A percentile compares a stretch with the other conserved stretches of the same genome.
phyloP scores from a whole-genome alignment of 75 land plant species.

The Larix kaempferi region DNA sequence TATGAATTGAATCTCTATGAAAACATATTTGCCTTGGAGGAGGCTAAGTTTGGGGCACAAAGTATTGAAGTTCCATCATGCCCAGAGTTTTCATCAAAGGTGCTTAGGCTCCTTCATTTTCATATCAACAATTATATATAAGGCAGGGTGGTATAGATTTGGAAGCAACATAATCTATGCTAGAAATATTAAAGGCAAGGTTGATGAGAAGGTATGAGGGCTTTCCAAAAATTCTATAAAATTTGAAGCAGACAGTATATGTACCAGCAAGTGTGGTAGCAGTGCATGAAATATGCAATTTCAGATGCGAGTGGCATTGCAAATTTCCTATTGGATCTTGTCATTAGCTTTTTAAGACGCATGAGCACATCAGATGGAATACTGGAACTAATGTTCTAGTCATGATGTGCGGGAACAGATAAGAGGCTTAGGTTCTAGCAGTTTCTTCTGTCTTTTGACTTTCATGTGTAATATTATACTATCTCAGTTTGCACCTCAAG shows the following conservation, averaged over 20 bases:
- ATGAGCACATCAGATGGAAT: not conserved
- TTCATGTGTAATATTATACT: not conserved
- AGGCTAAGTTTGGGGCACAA: constrained; percentile 5
- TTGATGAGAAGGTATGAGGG: not conserved
- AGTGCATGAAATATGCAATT: not conserved
- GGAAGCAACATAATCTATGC: not conserved
- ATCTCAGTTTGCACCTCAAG: not conserved
- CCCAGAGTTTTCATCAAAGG: not conserved
- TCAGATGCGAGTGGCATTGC: not conserved
- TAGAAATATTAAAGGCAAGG: not conserved
- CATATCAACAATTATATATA: not conserved
- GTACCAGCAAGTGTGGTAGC: not conserved
- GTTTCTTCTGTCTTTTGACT: not conserved
- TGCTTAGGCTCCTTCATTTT: not conserved
- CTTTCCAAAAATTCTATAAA: not conserved
- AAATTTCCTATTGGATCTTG: not conserved
- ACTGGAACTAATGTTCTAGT: not conserved
- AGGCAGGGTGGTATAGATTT: not conserved
- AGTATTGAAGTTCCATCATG: not conserved
- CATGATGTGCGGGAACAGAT: not conserved
- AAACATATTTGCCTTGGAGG: not conserved
- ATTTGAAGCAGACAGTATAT: not conserved
- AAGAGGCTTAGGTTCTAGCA: not conserved
- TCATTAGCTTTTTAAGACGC: not conserved
- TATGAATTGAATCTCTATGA: not conserved